Evolutionary conservation across 768 basidiomycete genomes (phyloP).

Genomic region (Phaeotremella fagi): DNA sequence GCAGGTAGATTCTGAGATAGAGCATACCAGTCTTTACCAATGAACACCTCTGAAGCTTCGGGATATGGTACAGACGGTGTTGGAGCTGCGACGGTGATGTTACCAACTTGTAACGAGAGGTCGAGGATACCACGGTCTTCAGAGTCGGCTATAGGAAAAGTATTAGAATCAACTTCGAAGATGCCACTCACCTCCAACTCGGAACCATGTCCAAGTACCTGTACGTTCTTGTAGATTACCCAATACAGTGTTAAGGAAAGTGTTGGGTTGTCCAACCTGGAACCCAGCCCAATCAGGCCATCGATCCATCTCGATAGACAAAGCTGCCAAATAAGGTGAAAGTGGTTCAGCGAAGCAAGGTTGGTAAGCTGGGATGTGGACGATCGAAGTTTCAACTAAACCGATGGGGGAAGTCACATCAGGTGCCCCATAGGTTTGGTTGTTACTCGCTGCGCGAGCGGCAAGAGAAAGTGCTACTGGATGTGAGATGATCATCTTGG

Average conservation of each 20-base stretch:
- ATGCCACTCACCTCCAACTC: no score
- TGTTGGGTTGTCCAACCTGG: constrained; percentile 16
- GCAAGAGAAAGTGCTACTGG: no score
- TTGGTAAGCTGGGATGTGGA: no score
- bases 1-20: constrained; percentile 14
- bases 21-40: constrained; percentile 22
- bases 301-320: constrained; percentile 27
- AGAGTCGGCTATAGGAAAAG: no score
- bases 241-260: constrained; percentile 16
- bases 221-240: constrained; percentile 15
- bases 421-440: no score
- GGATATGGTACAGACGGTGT: constrained; percentile 10
- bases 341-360: constrained; percentile 13
- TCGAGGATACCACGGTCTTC: constrained; percentile 18
- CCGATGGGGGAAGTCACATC: no score
- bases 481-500: no score
- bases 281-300: constrained; percentile 20
- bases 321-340: constrained; percentile 7
- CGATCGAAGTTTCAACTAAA: no score
- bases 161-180: no score
- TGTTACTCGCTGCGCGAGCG: no score
- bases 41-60: constrained; percentile 17
- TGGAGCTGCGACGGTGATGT: constrained; percentile 14
- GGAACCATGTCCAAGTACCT: constrained; percentile 10
- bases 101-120: constrained; percentile 6